Evolutionary conservation across 148 eudicot species (phyloP).

Genomic region (Nepenthes mirabilis): DNA sequence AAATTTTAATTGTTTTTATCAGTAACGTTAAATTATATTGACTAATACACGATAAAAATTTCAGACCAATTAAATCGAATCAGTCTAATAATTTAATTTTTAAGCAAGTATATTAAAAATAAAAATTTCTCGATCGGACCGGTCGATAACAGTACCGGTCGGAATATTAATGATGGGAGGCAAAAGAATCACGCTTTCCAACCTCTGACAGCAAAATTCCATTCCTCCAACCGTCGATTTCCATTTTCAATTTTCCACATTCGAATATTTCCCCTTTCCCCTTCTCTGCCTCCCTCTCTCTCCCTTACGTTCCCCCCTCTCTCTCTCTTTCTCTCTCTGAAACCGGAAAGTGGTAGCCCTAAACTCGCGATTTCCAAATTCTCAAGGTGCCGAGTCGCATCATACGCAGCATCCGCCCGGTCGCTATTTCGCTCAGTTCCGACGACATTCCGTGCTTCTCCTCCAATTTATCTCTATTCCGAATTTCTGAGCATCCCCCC

Average conservation of each 20-base stretch:
- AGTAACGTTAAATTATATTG: too few relatives aligned
- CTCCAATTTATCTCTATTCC: slow-evolving; percentile 5
- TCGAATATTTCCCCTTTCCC: not conserved
- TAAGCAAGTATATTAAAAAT: too few relatives aligned
- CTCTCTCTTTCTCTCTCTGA: slow-evolving; percentile 8
- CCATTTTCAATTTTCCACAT: not conserved
- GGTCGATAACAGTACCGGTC: too few relatives aligned
- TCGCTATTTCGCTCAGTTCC: slow-evolving; percentile 11
- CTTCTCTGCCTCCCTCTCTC: too few relatives aligned
- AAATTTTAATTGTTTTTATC: too few relatives aligned
- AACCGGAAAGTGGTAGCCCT: slow-evolving; percentile 5
- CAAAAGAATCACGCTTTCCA: too few relatives aligned
- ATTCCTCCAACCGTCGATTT: slow-evolving; percentile 19
- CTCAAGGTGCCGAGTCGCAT: not conserved
- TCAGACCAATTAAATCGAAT: too few relatives aligned
- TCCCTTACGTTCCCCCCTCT: not conserved
- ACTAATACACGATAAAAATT: too few relatives aligned
- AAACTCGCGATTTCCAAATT: slow-evolving; percentile 14
- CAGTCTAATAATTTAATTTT: too few relatives aligned
- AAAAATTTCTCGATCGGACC: too few relatives aligned
- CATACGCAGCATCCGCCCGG: not conserved
- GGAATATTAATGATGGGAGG: too few relatives aligned
- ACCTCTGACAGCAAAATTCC: slow-evolving; percentile 13
- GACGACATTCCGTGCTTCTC: slow-evolving; percentile 14
- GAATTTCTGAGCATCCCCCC: not conserved